These are phyloP conservation scores for Elongisporangium senticosum DNA, from an alignment of 352 stramenopile genomes.

Conservation along the genomic window DNA sequence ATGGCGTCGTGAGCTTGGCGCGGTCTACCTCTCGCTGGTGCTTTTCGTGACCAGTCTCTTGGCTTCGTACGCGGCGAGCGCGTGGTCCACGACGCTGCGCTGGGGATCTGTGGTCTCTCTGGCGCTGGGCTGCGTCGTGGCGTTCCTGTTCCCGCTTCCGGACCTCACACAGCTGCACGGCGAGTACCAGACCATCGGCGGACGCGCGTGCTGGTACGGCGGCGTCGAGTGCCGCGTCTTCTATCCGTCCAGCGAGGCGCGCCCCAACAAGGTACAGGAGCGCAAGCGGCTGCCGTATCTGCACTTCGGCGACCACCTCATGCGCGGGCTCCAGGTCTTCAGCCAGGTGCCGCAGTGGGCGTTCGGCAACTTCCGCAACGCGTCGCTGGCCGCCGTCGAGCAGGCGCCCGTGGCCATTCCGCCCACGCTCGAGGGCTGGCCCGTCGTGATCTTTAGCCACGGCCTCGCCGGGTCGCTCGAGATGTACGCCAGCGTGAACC, in stretches of 20 bases:
- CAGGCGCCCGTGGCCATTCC: conserved; percentile 30
- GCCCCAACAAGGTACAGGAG: not conserved
- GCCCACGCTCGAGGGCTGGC: conserved; percentile 24
- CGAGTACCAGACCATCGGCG: conserved; percentile 39
- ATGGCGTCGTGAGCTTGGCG: too few species aligned
- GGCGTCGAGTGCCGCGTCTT: conserved; percentile 62
- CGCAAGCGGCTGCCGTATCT: conserved; percentile 23
- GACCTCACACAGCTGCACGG: conserved; percentile 37
- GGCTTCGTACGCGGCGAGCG: too few species aligned
- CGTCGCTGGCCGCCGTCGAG: conserved; percentile 30
- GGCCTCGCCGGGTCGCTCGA: conserved; percentile 50
- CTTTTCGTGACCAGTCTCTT: too few species aligned
- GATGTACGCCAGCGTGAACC: conserved; percentile 54
- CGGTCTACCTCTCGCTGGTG: too few species aligned
- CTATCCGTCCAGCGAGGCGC: conserved; percentile 33
- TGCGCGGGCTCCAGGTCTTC: conserved; percentile 42
- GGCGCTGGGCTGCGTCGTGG: conserved; percentile 18
- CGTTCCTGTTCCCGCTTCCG: conserved; percentile 45
- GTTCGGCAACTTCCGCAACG: conserved; percentile 52
- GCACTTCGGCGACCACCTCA: conserved; percentile 48
- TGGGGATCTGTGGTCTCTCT: conserved; percentile 1
- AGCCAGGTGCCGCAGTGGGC: conserved; percentile 40
- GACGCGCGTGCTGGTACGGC: conserved; percentile 24
- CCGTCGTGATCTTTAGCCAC: conserved; percentile 58
- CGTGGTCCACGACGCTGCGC: too few species aligned